Conservation (phyloP, 495 filamentous ascomycete genomes). For the Lindgomyces ingoldianus region DNA sequence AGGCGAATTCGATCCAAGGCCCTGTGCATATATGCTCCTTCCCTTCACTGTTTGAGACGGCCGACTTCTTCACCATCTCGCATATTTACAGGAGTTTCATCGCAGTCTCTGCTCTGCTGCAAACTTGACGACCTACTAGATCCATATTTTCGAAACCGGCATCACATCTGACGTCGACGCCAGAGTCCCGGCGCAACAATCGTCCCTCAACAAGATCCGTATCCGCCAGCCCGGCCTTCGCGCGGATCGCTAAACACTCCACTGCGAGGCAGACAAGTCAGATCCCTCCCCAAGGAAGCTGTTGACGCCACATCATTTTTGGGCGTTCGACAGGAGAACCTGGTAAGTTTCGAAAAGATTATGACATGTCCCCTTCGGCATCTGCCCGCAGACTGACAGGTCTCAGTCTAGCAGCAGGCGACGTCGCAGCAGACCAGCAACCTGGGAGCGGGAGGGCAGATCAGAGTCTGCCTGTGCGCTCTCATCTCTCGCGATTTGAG, state of each 20-base stretch:
- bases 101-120: background rate
- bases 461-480: conserved; percentile 29
- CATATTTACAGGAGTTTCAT: conserved; percentile 10
- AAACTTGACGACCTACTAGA: background rate
- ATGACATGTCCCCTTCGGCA: conserved; percentile 24
- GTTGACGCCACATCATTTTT: conserved; percentile 34
- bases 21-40: conserved; percentile 33
- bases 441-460: conserved; percentile 19
- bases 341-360: conserved; percentile 37
- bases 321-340: conserved; percentile 30
- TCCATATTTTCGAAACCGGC: background rate
- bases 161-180: background rate
- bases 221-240: conserved; percentile 31
- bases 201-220: conserved; percentile 18
- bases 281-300: conserved; percentile 26
- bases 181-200: conserved; percentile 11
- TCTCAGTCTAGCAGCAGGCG: conserved; percentile 15
- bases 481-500: conserved; percentile 21
- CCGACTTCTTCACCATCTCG: background rate
- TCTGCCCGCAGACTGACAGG: conserved; percentile 31
- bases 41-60: conserved; percentile 22
- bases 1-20: conserved; percentile 28
- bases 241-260: conserved; percentile 33
- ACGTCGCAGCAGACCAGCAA: conserved; percentile 25
- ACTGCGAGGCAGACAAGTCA: conserved; percentile 18